Conservation (phyloP, 768 basidiomycete genomes). For the Mycena vulgaris region DNA sequence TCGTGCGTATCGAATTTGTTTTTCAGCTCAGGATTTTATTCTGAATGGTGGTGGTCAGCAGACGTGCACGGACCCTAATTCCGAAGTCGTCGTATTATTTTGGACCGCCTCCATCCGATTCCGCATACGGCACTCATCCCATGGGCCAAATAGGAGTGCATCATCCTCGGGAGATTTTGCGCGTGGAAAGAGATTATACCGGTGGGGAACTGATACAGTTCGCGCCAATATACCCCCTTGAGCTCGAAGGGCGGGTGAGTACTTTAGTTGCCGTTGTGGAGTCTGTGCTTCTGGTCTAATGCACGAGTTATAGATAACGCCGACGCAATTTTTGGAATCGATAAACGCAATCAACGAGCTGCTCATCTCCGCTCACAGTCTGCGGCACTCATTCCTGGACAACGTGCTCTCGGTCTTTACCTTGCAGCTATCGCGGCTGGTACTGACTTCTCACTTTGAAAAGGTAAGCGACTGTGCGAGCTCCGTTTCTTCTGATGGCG, state of each 20-base stretch:
- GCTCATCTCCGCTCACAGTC: slow-evolving; percentile 89
- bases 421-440: slow-evolving; percentile 83
- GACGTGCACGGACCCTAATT: slow-evolving; percentile 63
- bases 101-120: slow-evolving; percentile 82
- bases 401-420: slow-evolving; percentile 86
- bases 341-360: slow-evolving; percentile 93
- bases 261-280: background rate
- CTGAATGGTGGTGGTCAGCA: slow-evolving; percentile 40
- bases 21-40: background rate
- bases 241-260: slow-evolving; percentile 93
- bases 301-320: slow-evolving; percentile 76
- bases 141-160: slow-evolving; percentile 91
- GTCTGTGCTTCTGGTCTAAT: background rate
- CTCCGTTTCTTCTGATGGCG: background rate
- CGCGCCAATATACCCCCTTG: slow-evolving; percentile 88
- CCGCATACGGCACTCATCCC: slow-evolving; percentile 86
- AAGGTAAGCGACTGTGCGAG: slow-evolving; percentile 65
- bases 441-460: slow-evolving; percentile 84
- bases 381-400: slow-evolving; percentile 79
- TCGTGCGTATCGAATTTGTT: slow-evolving; percentile 52
- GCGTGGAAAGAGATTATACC: slow-evolving; percentile 93
- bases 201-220: slow-evolving; percentile 95
- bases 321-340: slow-evolving; percentile 90
- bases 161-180: slow-evolving; percentile 91
- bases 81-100: slow-evolving; percentile 90